Conservation (phyloP, 129 eudicot genomes). For the Erigeron canadensis region DNA sequence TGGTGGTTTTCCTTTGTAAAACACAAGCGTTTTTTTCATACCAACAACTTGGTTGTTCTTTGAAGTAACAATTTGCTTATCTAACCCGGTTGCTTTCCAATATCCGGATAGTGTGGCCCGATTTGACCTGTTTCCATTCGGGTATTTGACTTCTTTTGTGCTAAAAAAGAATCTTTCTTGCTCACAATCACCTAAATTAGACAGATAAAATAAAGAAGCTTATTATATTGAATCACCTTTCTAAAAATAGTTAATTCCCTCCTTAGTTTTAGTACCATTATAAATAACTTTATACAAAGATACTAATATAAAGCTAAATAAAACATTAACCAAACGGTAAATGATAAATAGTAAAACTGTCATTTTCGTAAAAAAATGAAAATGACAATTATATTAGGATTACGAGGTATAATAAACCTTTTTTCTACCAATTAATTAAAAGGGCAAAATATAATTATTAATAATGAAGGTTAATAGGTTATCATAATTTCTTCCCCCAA, state of each 20-base stretch:
- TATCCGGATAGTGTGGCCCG: constrained; percentile 34
- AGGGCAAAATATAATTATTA: too few relatives aligned
- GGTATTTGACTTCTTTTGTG: constrained; percentile 33
- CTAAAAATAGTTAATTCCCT: not conserved
- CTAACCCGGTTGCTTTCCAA: constrained; percentile 25
- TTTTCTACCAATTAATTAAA: too few relatives aligned
- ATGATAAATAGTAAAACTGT: too few relatives aligned
- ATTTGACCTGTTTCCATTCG: constrained; percentile 30
- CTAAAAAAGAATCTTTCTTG: constrained; percentile 39
- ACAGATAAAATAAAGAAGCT: not conserved
- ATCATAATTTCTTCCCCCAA: too few relatives aligned
- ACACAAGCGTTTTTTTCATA: constrained; percentile 33
- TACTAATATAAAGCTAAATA: too few relatives aligned
- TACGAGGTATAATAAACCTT: too few relatives aligned
- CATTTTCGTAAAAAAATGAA: too few relatives aligned
- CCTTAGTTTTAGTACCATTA: too few relatives aligned
- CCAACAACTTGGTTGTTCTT: constrained; percentile 29
- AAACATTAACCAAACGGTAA: too few relatives aligned
- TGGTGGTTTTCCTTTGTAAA: constrained; percentile 35
- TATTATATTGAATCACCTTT: not conserved
- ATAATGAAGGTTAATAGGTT: too few relatives aligned
- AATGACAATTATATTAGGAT: too few relatives aligned
- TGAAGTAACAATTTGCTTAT: constrained; percentile 22
- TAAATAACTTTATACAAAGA: too few relatives aligned
- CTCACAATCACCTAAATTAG: constrained; percentile 19